Evolutionary conservation across 306 rosid species (phyloP), one percentile per base, ranked within the genome.

Genomic region (Trichosanthes cucumerina): DNA sequence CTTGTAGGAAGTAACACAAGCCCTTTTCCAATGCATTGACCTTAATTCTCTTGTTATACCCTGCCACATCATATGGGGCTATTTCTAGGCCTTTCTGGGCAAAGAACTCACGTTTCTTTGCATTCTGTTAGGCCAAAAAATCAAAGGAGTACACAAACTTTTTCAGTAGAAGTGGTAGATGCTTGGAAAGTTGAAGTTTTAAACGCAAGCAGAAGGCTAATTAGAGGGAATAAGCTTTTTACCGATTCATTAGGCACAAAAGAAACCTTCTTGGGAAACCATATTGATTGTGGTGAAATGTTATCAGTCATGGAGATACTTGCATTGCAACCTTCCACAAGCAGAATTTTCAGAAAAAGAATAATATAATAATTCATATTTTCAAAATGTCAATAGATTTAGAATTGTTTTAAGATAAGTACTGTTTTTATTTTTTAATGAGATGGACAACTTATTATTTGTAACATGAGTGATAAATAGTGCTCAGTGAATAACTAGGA

Each of bases 221-320:
- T 39, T 18, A 38, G 56, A 26, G 57, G 56, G 57, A 26, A 72
- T 26, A 6, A 72, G 13, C 13, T 70, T 23, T 23, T 13, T 78
- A 83, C 85, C 71, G 34, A 53, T 75, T 83, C 88, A 78, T 31
- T 53, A 21, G 84, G 88, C 69, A 87, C 69, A 59, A 75, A 66
- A 53, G 79, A 80, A 74, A 82, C 46, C 72, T 72, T 82, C 60
- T 81, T 68, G 79, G 79, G 49, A 77, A 72, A 83, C 57, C 81
- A 82, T 78, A 79, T 8, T 53, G 91, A 71, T 71, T 81, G 88
- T 70, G 81, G 87, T 60, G 81, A 75, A 76, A 57, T 28, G 39
- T 39, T 38, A 9, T 68, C 75, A 68, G 19, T 39, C 52, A 1
- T 39, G 75, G 52, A 68, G 4, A 39, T n/a, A 19, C 49, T 38